Base-by-base conservation (phyloP, 1,284 basidiomycete genomes). In the Rhodotorula sp. region DNA sequence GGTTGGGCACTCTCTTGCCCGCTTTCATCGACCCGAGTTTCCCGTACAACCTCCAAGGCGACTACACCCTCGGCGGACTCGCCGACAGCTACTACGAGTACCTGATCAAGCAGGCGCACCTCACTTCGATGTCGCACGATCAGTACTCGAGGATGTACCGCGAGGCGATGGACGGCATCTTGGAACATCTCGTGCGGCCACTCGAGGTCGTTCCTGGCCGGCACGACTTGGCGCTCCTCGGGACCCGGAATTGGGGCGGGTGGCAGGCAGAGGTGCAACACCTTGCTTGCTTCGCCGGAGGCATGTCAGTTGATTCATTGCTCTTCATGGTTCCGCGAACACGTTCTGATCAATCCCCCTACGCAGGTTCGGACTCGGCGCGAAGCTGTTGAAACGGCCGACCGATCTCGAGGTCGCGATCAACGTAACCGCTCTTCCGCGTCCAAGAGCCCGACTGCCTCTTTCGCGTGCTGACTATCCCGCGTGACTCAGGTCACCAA, bases 1-100 rank as follows among this genome's bases (percentile, higher is more conserved):
- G 79, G n/a, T 60, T 80, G 18, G 81, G 81, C 26, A 73, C 78
- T 21, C 77, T 82, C 31, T 74, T 82, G n/a, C 80, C 81, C 6
- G 71, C 70, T 6, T 67, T 72, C 66, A 78, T 86, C 74, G 78
- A 80, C 64, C 80, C 84, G 0, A 80, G 82, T 55, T 54, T 64
- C 0, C 68, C 76, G 45, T 58, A 66, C 12, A 50, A 38, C 50
- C 23, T 66, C 8, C 60, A 63, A 38, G 80, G 79, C 34, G 73
- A 77, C 48, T 78, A 79, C 73, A 79, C 82, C 2, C 82, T 85
- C 55, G 85, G 85, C 23, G 85, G 83, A 28, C 79, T 83, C 78
- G 79, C 79, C 19, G 81, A 83, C 61, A 81, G 80, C 38, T 86
- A 85, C 78, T 86, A 85, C 78, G 85, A 86, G 75, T 86, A 86